These are phyloP conservation scores for Penicillium atrosanguineum DNA, from an alignment of 495 filamentous ascomycete genomes.

Conservation along the genomic window DNA sequence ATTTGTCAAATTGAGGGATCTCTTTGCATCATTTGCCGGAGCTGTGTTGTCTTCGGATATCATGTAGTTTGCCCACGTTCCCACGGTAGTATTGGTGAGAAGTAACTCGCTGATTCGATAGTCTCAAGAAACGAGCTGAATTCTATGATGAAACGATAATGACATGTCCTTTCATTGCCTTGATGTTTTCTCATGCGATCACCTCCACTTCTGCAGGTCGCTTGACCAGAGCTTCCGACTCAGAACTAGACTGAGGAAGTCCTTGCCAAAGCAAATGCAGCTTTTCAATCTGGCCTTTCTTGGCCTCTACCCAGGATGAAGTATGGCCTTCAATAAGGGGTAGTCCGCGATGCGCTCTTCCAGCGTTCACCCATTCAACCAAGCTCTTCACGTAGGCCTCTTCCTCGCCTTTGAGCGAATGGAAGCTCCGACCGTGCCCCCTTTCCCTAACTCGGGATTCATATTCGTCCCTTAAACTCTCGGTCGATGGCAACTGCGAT, in stretches of 20 bases:
- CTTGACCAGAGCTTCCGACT: background rate
- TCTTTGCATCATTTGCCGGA: too few relatives aligned
- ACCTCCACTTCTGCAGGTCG: slow-evolving; percentile 5
- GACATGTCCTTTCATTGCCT: too few relatives aligned
- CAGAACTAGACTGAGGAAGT: background rate
- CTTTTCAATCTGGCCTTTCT: slow-evolving; percentile 25
- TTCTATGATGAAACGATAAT: too few relatives aligned
- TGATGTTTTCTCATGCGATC: slow-evolving; percentile 2
- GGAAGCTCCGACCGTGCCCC: slow-evolving; percentile 52
- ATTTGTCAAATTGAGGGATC: too few relatives aligned
- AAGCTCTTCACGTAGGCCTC: slow-evolving; percentile 54
- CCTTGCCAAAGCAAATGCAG: slow-evolving; percentile 18
- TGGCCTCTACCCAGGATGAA: slow-evolving; percentile 40
- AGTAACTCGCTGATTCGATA: too few relatives aligned
- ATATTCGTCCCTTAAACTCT: slow-evolving; percentile 55
- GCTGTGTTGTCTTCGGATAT: too few relatives aligned
- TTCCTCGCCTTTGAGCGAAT: slow-evolving; percentile 52
- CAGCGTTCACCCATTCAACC: slow-evolving; percentile 51
- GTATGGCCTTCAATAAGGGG: slow-evolving; percentile 44
- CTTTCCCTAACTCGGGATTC: slow-evolving; percentile 36
- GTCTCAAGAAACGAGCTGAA: too few relatives aligned
- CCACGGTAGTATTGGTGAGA: too few relatives aligned
- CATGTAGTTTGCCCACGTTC: too few relatives aligned
- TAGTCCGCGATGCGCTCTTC: slow-evolving; percentile 26
- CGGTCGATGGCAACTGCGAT: slow-evolving; percentile 44